Evolutionary conservation across 2,329 filamentous ascomycete genomes (phyloP).

Genomic region (Alternaria tenuissima): DNA sequence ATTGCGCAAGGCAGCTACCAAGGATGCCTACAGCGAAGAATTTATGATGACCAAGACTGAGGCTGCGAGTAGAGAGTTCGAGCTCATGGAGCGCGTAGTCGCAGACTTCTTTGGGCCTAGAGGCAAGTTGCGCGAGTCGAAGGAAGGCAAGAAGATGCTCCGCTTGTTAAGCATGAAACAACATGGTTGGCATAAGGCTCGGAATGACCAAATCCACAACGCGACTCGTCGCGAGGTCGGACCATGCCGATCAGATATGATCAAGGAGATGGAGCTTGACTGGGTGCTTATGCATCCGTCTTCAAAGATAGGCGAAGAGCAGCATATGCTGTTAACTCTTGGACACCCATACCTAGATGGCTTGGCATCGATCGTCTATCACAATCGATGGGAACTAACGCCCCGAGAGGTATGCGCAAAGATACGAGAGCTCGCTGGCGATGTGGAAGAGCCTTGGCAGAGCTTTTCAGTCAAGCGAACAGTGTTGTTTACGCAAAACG

Average conservation of each 20-base stretch:
- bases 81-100: slow-evolving; percentile 16
- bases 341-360: slow-evolving; percentile 25
- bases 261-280: slow-evolving; percentile 7
- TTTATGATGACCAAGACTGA: slow-evolving; percentile 13
- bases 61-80: slow-evolving; percentile 12
- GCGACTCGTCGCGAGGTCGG: slow-evolving; percentile 4
- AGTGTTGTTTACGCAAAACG: background rate
- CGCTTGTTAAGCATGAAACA: slow-evolving; percentile 10
- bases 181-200: slow-evolving; percentile 12
- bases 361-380: slow-evolving; percentile 12
- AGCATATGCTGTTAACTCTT: slow-evolving; percentile 20
- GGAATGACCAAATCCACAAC: slow-evolving; percentile 13
- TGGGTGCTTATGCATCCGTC: slow-evolving; percentile 10
- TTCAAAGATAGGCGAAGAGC: background rate
- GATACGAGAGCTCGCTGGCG: slow-evolving; percentile 17
- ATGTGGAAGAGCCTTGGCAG: slow-evolving; percentile 24
- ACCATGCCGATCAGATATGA: background rate
- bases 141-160: slow-evolving; percentile 11
- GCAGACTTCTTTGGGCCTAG: slow-evolving; percentile 15
- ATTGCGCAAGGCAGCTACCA: slow-evolving; percentile 19
- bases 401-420: slow-evolving; percentile 22
- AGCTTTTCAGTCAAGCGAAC: slow-evolving; percentile 15
- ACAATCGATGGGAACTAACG: slow-evolving; percentile 11
- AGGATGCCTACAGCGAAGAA: slow-evolving; percentile 9
- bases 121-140: slow-evolving; percentile 7